Evolutionary conservation across 2,329 filamentous ascomycete genomes (phyloP), one percentile per base, ranked within the genome.

Genomic region (Chaetoscypha palmicola): DNA sequence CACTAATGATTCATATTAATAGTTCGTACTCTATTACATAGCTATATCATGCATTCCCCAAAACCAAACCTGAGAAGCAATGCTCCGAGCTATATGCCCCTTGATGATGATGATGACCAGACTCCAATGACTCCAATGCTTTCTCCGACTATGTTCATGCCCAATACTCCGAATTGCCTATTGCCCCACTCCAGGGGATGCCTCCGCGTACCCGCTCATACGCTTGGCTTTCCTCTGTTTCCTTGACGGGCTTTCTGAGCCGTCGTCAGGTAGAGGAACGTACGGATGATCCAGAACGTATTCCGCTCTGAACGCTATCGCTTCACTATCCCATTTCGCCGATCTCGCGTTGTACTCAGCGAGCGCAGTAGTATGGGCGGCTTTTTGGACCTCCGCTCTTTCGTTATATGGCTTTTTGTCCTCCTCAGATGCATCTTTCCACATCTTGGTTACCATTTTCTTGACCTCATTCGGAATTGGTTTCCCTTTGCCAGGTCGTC

Each of bases 381-480:
- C 71, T 61, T 90, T 90, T 53, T 87, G 83, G 41, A 73, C 73
- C 43, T 81, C 73, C 3, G 85, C 86, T 61, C 82, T 74, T 21
- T 88, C 81, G 38, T 90, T 75, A 58, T 86, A 97, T 1, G 89
- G 90, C 59, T 76, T 74, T 58, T 83, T 86, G 54, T 80, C 75
- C 34, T 85, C 84, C 4, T 79, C 71, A 1, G 73, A 66, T 0
- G 86, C 80, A 38, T 86, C 83, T 55, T 84, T 86, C 92, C 92
- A 98, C 81, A 92, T 90, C 60, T 84, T 83, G 21, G 90, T 90
- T 8, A 92, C 78, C 62, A 89, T 87, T 39, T 81, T 77, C 24
- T 92, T 85, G 44, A 97, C 85, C 58, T 94, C 87, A 57, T 88
- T 94, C 5, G 83, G 80, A 33, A 77, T 72, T 1, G 79, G 69